Evolutionary conservation across 176 grass and related monocot genomes (phyloP), one percentile per base, ranked within the genome.

Genomic region (Oryza brachyantha): DNA sequence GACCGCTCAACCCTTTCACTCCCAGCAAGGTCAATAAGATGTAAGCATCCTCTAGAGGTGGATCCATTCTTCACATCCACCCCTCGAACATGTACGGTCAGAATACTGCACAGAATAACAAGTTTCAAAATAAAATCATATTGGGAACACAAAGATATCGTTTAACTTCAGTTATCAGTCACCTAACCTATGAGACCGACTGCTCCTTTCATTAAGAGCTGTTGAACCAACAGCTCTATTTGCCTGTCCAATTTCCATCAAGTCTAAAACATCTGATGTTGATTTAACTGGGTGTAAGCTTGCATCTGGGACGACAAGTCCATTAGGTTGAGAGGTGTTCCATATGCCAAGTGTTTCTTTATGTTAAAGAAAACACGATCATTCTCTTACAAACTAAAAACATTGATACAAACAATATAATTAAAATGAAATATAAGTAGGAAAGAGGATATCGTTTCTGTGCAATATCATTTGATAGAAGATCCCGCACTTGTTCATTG

Each of bases 401-500:
- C 22, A 82, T 27, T 0, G 42, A 65, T 9, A 59, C 21, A 65
- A 59, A 22, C 43, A 70, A 52, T 64, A 22, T 22, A 60, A 45
- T 4, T 0, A 74, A 69, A 82, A 61, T 39, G 2, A 2, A 14
- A 55, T 58, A 31, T 67, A 45, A 3, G 1, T 75, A 77, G 34
- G 67, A 41, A 76, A 41, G 89, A 95, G 96, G 92, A 99, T 99
- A 99, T 99, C 92, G 79, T 92, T 89, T 99, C 26, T 99, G 96
- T 31, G 90, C 83, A 72, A 92, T 78, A 83, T 94, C 86, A 21
- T 90, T 93, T 79, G 87, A 92, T 17, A 99, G 78, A 62, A 99
- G 86, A 90, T 99, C 96, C 5, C 96, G 90, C 21, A 99, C 88
- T 99, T 99, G 96, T 72, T 99, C 96, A 79, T 99, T 99, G 64